Evolutionary conservation across 345 rosid species (phyloP), one percentile per base, ranked within the genome.

Genomic region (Salix purpurea): DNA sequence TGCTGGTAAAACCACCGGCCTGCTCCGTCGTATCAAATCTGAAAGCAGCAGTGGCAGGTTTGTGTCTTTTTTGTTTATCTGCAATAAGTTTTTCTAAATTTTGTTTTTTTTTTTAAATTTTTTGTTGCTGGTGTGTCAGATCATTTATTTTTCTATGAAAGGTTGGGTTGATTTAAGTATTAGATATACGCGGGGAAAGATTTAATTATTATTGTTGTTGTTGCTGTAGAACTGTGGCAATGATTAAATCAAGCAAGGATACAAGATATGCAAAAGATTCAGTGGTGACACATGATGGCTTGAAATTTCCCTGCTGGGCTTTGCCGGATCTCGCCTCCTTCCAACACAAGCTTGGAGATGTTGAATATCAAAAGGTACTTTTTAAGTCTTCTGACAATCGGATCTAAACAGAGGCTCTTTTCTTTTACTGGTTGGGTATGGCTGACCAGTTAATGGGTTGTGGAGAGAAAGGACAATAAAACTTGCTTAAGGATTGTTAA

Each of bases 1-100:
- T 36, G 91, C 98, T 15, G 98, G 99, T 61, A 96, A 96, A 74
- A 90, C 98, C 73, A 96, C 98, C 1, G 90, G 96, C 9, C 96
- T 96, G 37, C 97, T 96, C 82, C 97, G 94, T 72, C 97, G 90
- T n/a, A 84, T 91, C 86, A 86, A 79, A 40, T 88, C 90, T 2
- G 98, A 89, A 74, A 77, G 80, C 84, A 79, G 67, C 81, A 70
- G 60, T 42, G 98, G 97, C 83, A 86, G 92, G 97, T 93, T 65
- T 14, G 72, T 40, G 9, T 14, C 40, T 42, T 36, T 64, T 44
- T 14, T 32, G 44, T 40, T 40, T 40, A 40, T 40, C 44, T 40
- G 12, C 44, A 40, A 7, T 40, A 8, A 9, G 44, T 36, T 23
- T 4, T 58, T 66, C n/a, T 58, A 19, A 61, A 16, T 2, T 23